These are phyloP conservation scores for Tremella fuciformis DNA, from an alignment of 768 basidiomycete genomes.

Conservation along the genomic window DNA sequence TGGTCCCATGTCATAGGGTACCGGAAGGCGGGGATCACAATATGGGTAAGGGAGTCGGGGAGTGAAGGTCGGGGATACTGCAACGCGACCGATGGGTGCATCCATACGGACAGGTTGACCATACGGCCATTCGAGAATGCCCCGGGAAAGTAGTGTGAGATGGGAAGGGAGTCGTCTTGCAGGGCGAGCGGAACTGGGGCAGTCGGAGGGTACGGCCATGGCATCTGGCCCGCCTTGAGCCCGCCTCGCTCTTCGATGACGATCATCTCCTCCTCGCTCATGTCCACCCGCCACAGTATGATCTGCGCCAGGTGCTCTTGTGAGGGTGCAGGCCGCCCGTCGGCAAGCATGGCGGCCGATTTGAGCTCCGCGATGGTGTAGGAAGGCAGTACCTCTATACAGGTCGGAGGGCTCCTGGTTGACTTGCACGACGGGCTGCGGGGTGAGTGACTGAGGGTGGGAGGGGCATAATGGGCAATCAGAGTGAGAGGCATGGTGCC, in stretches of 20 bases:
- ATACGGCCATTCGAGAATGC: constrained; percentile 29
- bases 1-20: constrained; percentile 38
- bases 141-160: constrained; percentile 39
- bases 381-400: constrained; percentile 31
- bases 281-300: constrained; percentile 46
- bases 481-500: constrained; percentile 23
- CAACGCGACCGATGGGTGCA: constrained; percentile 25
- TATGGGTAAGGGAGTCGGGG: neutral
- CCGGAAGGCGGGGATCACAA: constrained; percentile 28
- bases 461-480: constrained; percentile 36
- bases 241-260: constrained; percentile 45
- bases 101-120: constrained; percentile 44
- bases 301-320: constrained; percentile 24
- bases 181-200: constrained; percentile 36
- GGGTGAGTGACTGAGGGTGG: neutral
- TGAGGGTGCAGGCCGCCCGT: constrained; percentile 20
- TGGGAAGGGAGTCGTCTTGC: constrained; percentile 20
- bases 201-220: constrained; percentile 51
- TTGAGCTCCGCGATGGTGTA: constrained; percentile 39
- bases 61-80: neutral
- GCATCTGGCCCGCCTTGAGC: constrained; percentile 46
- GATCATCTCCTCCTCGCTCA: constrained; percentile 46
- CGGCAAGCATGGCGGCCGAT: constrained; percentile 28
- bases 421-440: constrained; percentile 4
- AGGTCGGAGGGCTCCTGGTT: constrained; percentile 23